Percentiles rank a stretch among this genome's conserved stretches.
Conservation (phyloP, 371 early-diverging fungal genomes). For the Conidiobolus incongruus region DNA sequence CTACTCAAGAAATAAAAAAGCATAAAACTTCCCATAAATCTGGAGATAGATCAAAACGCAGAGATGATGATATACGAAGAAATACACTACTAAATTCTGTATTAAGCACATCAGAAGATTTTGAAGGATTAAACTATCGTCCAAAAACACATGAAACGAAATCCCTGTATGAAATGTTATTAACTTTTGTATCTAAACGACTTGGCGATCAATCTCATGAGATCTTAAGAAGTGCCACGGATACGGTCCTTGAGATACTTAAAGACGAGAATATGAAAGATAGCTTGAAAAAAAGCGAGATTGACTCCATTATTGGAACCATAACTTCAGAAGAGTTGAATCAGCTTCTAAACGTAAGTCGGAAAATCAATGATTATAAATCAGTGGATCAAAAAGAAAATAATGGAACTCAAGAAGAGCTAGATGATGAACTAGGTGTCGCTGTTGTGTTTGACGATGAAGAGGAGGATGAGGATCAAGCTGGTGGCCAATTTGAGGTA, state of each 20-base stretch:
- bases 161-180: slow-evolving; percentile 69
- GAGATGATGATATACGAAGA: background rate
- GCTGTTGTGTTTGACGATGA: slow-evolving; percentile 55
- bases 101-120: slow-evolving; percentile 75
- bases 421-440: slow-evolving; percentile 50
- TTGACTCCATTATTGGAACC: slow-evolving; percentile 38
- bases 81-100: slow-evolving; percentile 44
- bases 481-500: slow-evolving; percentile 13
- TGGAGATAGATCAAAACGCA: slow-evolving; percentile 12
- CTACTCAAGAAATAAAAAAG: slow-evolving; percentile 38
- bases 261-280: slow-evolving; percentile 74
- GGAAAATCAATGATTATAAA: slow-evolving; percentile 78
- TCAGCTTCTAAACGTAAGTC: slow-evolving; percentile 69
- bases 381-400: slow-evolving; percentile 16
- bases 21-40: slow-evolving; percentile 21
- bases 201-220: slow-evolving; percentile 82
- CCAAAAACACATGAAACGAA: slow-evolving; percentile 88
- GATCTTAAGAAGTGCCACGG: slow-evolving; percentile 73
- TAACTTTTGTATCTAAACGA: slow-evolving; percentile 52
- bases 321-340: slow-evolving; percentile 61
- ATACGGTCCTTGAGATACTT: slow-evolving; percentile 56
- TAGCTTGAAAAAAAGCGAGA: slow-evolving; percentile 63
- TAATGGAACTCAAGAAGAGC: slow-evolving; percentile 17
- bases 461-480: slow-evolving; percentile 25
- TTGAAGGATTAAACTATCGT: slow-evolving; percentile 67